phyloP scores from a whole-genome alignment of 225 moss, liverwort and hornwort genomes.

The Marchantia polymorpha region DNA sequence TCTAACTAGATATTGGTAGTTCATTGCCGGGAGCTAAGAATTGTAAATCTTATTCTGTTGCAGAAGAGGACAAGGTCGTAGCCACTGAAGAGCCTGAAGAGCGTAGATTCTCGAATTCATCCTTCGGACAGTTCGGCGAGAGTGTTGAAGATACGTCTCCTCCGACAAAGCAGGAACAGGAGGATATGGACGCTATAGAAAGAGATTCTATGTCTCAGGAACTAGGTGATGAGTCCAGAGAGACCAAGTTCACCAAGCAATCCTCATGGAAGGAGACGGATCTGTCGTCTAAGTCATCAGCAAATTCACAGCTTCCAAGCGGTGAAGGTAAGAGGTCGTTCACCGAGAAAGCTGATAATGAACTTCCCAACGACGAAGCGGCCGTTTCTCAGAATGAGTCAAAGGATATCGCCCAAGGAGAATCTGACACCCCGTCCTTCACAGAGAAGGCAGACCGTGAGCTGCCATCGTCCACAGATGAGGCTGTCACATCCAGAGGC shows the following conservation, averaged over 20 bases:
- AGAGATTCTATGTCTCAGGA: constrained; percentile 21
- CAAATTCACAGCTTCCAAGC: background rate
- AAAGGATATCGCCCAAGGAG: background rate
- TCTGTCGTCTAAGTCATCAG: no score
- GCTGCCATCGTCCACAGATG: background rate
- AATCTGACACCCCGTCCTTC: background rate
- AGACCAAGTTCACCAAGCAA: background rate
- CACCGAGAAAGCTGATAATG: background rate
- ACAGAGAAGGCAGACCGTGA: background rate
- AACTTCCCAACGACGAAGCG: background rate
- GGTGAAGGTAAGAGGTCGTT: background rate
- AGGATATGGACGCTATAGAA: constrained; percentile 4
- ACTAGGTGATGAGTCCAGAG: background rate
- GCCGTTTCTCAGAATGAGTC: background rate
- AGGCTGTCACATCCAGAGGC: background rate
- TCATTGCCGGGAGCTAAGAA: background rate
- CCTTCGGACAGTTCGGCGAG: constrained; percentile 10
- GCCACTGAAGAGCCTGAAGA: background rate
- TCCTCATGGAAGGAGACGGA: background rate
- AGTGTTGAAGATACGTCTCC: background rate
- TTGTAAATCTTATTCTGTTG: background rate
- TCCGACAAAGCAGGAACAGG: background rate
- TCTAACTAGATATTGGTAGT: no score
- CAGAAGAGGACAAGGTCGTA: constrained; percentile 14
- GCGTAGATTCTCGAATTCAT: background rate